phyloP scores from a whole-genome alignment of 2,329 filamentous ascomycete species.

The Phoma herbarum region DNA sequence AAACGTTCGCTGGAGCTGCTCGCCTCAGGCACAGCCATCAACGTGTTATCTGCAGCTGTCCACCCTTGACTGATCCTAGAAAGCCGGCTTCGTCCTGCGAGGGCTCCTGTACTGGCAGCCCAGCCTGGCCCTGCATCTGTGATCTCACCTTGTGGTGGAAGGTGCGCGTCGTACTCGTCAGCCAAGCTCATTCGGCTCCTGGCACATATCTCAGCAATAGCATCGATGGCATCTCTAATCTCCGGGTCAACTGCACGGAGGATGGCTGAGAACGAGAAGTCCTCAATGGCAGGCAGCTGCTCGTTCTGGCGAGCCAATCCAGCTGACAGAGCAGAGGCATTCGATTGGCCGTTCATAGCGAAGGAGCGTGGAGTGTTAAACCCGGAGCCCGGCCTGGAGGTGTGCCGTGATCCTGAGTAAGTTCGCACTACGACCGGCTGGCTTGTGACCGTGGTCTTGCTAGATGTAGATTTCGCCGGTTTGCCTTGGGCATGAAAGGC shows the following conservation, averaged over 20 bases:
- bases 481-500: constrained; percentile 48
- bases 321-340: constrained; percentile 42
- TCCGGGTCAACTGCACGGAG: constrained; percentile 66
- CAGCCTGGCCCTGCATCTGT: constrained; percentile 40
- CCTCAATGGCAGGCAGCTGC: constrained; percentile 57
- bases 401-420: constrained; percentile 49
- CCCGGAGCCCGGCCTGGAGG: constrained; percentile 45
- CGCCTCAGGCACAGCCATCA: constrained; percentile 59
- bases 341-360: constrained; percentile 41
- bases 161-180: constrained; percentile 69
- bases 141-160: constrained; percentile 69
- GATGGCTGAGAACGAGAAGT: constrained; percentile 66
- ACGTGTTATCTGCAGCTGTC: constrained; percentile 49
- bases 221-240: constrained; percentile 65
- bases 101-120: constrained; percentile 40
- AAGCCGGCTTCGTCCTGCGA: constrained; percentile 44
- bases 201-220: constrained; percentile 70
- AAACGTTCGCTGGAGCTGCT: constrained; percentile 57
- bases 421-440: constrained; percentile 57
- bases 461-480: constrained; percentile 50
- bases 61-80: constrained; percentile 46
- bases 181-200: constrained; percentile 68
- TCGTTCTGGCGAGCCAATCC: constrained; percentile 40
- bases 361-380: constrained; percentile 45
- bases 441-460: constrained; percentile 51